A percentile compares a stretch with the other conserved stretches of the same genome.
phyloP scores from a whole-genome alignment of 1,284 basidiomycete species.

The Exobasidium cylindrosporum region DNA sequence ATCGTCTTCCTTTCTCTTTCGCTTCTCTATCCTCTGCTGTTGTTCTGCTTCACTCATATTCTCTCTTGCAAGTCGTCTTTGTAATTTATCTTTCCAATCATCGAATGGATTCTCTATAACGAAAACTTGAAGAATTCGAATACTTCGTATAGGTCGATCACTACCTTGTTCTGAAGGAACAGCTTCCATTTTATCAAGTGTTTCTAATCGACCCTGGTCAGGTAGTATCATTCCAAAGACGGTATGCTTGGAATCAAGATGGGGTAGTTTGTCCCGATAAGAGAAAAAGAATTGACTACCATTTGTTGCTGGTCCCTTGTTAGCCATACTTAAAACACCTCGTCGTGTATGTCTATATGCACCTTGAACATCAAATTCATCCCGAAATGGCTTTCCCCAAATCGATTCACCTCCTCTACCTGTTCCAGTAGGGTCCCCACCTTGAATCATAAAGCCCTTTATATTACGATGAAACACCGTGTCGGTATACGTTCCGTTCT shows the following conservation, averaged over 20 bases:
- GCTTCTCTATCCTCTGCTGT: constrained; percentile 31
- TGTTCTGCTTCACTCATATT: constrained; percentile 34
- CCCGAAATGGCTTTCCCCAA: constrained; percentile 62
- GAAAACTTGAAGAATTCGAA: constrained; percentile 60
- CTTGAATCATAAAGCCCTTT: constrained; percentile 75
- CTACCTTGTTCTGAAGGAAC: constrained; percentile 76
- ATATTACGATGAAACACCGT: constrained; percentile 43
- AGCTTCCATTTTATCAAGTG: constrained; percentile 77
- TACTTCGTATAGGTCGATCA: constrained; percentile 73
- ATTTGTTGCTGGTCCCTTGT: constrained; percentile 41
- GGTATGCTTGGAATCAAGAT: constrained; percentile 74
- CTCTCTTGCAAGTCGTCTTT: constrained; percentile 23
- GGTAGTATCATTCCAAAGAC: constrained; percentile 89
- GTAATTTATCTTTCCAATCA: constrained; percentile 27
- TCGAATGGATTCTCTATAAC: constrained; percentile 49
- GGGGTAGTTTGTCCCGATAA: constrained; percentile 64
- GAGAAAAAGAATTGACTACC: constrained; percentile 63
- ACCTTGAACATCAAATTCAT: constrained; percentile 56
- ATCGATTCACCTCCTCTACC: constrained; percentile 80
- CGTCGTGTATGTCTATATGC: constrained; percentile 48
- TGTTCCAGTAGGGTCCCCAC: constrained; percentile 66
- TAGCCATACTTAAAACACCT: constrained; percentile 29
- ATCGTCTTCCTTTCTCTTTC: constrained; percentile 43
- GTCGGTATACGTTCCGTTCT: constrained; percentile 82
- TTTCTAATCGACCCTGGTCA: constrained; percentile 65